Percentiles rank a stretch among this genome's conserved stretches.
phyloP scores from a whole-genome alignment of 2,329 filamentous ascomycete species.

The Penicillium sp. region DNA sequence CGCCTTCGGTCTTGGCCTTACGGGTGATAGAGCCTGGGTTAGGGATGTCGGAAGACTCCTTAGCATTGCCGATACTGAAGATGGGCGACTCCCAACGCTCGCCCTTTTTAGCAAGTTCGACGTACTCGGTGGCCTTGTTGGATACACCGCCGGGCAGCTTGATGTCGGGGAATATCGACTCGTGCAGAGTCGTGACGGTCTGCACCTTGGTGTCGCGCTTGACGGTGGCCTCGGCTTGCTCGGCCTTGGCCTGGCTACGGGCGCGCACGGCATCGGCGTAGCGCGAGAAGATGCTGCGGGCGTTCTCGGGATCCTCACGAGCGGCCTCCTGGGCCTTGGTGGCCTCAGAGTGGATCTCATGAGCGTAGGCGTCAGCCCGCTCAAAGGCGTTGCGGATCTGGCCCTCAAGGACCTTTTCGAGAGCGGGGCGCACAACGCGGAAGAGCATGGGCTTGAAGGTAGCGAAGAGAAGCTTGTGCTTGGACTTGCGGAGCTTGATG shows the following conservation, averaged over 20 bases:
- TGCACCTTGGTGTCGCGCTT: conserved; percentile 69
- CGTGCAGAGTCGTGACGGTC: conserved; percentile 76
- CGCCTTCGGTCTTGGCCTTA: conserved; percentile 48
- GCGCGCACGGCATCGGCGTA: conserved; percentile 74
- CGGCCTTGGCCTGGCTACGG: conserved; percentile 67
- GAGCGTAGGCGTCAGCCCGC: conserved; percentile 68
- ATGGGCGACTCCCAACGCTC: conserved; percentile 93
- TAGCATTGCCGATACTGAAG: conserved; percentile 78
- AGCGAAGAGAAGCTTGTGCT: conserved; percentile 84
- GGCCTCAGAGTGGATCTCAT: conserved; percentile 76
- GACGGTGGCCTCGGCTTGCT: conserved; percentile 62
- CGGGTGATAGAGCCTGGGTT: conserved; percentile 50
- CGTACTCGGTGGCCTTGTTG: conserved; percentile 90
- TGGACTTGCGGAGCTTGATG: conserved; percentile 90
- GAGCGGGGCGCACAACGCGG: conserved; percentile 73
- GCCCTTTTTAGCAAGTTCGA: conserved; percentile 78
- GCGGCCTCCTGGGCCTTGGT: conserved; percentile 65
- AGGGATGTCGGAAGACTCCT: conserved; percentile 68
- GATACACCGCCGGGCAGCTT: conserved; percentile 82
- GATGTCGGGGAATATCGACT: conserved; percentile 88
- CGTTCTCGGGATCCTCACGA: conserved; percentile 64
- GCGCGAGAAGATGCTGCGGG: conserved; percentile 78
- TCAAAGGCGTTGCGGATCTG: conserved; percentile 78
- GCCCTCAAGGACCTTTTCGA: conserved; percentile 86
- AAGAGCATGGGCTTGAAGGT: conserved; percentile 84